Evolutionary conservation across 1,284 basidiomycete species (phyloP), one percentile per base, ranked within the genome.

Genomic region (Neonothopanus nambi): DNA sequence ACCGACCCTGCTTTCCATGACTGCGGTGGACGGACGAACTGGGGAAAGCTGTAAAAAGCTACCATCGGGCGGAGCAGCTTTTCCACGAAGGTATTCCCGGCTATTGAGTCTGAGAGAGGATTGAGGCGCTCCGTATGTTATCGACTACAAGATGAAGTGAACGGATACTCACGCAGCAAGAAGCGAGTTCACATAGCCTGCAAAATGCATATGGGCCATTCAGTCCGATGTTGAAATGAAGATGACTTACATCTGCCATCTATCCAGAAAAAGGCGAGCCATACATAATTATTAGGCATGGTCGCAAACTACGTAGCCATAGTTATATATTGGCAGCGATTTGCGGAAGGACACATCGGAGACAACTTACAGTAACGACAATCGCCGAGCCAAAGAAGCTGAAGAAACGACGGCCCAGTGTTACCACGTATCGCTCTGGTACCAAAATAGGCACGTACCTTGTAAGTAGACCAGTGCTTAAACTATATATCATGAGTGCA

Each of bases 181-280:
- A 9, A 73, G 59, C 11, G 73, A 76, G 55, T 76, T 76, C 18
- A 76, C 74, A 57, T 76, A 74, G 54, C 70, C 73, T 75, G n/a
- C n/a, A n/a, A n/a, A n/a, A n/a, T n/a, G 11, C 24, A 35, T 13
- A 33, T 28, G 12, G 21, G 13, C n/a, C n/a, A n/a, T n/a, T 28
- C 23, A 38, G 24, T 17, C 6, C 5, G 24, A 15, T 28, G n/a
- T 37, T 15, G 30, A 33, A 33, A 13, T 12, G 23, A 12, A 24
- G 12, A 18, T 35, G 5, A 57, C 72, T 59, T 53, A 74, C 74
- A 74, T 66, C 73, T 74, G 41, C 74, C 74, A 28, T 71, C 63
- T 15, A 75, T 55, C 72, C 73, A 76, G 59, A 76, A 74, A 52
- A 73, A 71, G 2, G 69, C 71, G 37, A 74, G 58, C 69, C 73